Evolutionary conservation across 257 asterid genomes (phyloP).

Genomic region (Lycium barbarum): DNA sequence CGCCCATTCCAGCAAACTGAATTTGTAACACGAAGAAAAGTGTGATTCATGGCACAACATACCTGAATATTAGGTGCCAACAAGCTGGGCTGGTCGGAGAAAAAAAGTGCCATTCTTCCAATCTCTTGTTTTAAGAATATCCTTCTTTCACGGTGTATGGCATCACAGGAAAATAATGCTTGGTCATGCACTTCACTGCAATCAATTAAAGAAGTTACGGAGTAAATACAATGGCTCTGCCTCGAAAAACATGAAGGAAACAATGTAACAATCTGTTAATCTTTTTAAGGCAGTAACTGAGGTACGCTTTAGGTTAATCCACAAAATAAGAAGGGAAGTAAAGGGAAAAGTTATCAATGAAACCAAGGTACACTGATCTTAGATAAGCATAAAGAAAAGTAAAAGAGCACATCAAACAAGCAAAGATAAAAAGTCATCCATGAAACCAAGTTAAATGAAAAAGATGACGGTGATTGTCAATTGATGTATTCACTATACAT

Average conservation of each 20-base stretch:
- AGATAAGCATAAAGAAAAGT: slow-evolving; percentile 1
- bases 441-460: not conserved
- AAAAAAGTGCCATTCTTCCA: slow-evolving; percentile 97
- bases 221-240: slow-evolving; percentile 32
- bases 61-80: slow-evolving; percentile 99
- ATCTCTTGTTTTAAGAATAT: slow-evolving; percentile 94
- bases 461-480: not conserved
- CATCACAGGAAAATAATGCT: slow-evolving; percentile 83
- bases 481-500: slow-evolving; percentile 15
- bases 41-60: slow-evolving; percentile 4
- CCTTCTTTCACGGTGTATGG: slow-evolving; percentile 91
- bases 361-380: not conserved
- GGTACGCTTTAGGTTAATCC: not conserved
- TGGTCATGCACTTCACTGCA: slow-evolving; percentile 97
- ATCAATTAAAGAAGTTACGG: slow-evolving; percentile 38
- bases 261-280: slow-evolving; percentile 26
- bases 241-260: slow-evolving; percentile 36
- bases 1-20: slow-evolving; percentile 19
- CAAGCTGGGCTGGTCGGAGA: slow-evolving; percentile 97
- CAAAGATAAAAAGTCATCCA: not conserved
- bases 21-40: not conserved
- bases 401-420: not conserved
- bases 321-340: not conserved
- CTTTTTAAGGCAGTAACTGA: not conserved
- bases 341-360: not conserved